Evolutionary conservation across 495 filamentous ascomycete species (phyloP), one percentile per base, ranked within the genome.

Genomic region (Hypoxylon perforatum): DNA sequence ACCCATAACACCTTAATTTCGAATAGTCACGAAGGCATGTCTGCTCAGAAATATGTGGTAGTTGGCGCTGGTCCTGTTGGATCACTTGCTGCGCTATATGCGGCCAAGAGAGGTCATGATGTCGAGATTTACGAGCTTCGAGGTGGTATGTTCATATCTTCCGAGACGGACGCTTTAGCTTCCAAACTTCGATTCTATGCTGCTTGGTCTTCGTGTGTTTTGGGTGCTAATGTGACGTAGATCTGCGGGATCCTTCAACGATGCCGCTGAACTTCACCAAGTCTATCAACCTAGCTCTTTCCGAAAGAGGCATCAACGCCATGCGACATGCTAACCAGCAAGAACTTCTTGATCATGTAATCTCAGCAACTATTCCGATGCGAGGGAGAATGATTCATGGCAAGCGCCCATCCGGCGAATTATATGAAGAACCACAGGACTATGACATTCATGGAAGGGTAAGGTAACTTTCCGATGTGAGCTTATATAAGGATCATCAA

Each of bases 361-460:
- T 94, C 42, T 76, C 75, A 14, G 86, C 90, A 46, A 91, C 94
- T 0, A 92, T 97, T 55, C 96, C 96, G 5, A 97, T 99, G 92
- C 79, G 89, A 61, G 94, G 94, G 9, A 92, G 95, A n/a, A 98
- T 98, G 95, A 95, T 99, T 51, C 95, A 99, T 73, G 89, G 91
- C 19, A 82, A 82, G 62, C 81, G 81, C n/a, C 72, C 82, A 23
- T 76, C 84, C 28, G 91, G 90, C 19, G 75, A 87, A 15, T 76
- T 95, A 9, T 91, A 87, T 72, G 88, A 95, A 65, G 87, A 91
- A 58, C 77, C 91, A 17, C 95, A 99, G 75, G 84, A 87, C 22
- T 99, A 99, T 76, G 95, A 97, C 76, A 85, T 91, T 4, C 91
- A 96, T 66, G 94, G 94, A 61, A 86, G 91, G 73, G 93, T 96